Evolutionary conservation across 345 rosid genomes (phyloP).

Genomic region (Abelmoschus esculentus): DNA sequence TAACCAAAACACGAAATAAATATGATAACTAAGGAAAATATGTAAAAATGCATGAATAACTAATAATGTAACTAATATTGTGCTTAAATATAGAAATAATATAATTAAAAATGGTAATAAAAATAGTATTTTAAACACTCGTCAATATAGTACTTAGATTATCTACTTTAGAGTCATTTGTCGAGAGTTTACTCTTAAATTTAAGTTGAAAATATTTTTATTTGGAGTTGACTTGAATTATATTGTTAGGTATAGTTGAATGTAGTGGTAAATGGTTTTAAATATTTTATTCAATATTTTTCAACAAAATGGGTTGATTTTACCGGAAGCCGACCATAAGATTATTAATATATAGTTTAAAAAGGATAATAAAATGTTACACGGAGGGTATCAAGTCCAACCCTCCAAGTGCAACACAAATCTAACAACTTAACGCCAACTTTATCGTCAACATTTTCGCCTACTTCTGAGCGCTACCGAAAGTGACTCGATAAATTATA

Average conservation of each 20-base stretch:
- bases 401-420: neutral
- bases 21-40: no score
- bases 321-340: neutral
- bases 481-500: conserved; percentile 26
- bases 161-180: no score
- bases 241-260: neutral
- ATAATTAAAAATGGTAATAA: no score
- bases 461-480: conserved; percentile 30
- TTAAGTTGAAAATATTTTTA: no score
- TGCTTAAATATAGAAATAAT: no score
- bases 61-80: no score
- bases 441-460: conserved; percentile 21
- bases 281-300: no score
- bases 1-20: no score
- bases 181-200: no score
- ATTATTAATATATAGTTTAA: neutral
- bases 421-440: conserved; percentile 27
- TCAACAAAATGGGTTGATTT: neutral
- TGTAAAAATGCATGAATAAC: no score
- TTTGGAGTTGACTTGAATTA: neutral
- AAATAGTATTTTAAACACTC: no score
- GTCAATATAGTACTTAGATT: no score
- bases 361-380: neutral
- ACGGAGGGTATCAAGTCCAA: conserved; percentile 49
- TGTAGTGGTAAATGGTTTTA: neutral